Base-by-base conservation (phyloP, 2,329 filamentous ascomycete genomes). In the Scytalidium lignicola region DNA sequence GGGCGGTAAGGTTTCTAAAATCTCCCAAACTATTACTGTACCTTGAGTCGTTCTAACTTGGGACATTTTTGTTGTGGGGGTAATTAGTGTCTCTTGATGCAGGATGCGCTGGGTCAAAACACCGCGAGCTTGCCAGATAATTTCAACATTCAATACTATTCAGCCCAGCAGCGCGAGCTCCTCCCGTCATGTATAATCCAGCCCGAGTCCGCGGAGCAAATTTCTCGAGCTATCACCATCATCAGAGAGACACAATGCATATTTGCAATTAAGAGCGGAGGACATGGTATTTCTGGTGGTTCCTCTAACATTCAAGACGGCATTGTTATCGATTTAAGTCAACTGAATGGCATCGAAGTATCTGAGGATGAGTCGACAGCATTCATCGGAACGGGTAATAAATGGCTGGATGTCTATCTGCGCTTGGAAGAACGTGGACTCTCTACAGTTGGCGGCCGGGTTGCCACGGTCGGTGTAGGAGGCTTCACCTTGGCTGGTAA, bases 251-350 rank as follows among this genome's bases (percentile, higher is more conserved):
- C 32, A 5, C 6, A n/a, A 39, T 70, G 68, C 23, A 57, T 60
- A 0, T 74, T 74, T 58, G 70, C 72, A 5, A 63, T 67, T 21
- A 68, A 69, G 29, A 67, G 67, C 48, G 71, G 70, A 15, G 72
- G 71, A 0, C 72, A 74, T 57, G 66, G 66, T 26, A 60, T 66
- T 5, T 68, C 70, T 54, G 58, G 63, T 1, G 66, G 65, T 3
- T 61, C 66, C 5, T 66, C 69, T 0, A 71, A 61, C 47, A 65
- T 62, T 28, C 53, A 65, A 19, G 66, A 60, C 1, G 65, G 64
- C 1, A 52, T 67, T n/a, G 47, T 65, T 26, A 62, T 72, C 43
- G 63, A 65, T 23, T 48, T 72, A 20, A 62, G 59, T 19, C 54
- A 59, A 3, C 53, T 70, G 19, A 65, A 65, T 23, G 39, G 56